Conservation (phyloP, 1,284 basidiomycete species). For the Singerocomus inundabilis region DNA sequence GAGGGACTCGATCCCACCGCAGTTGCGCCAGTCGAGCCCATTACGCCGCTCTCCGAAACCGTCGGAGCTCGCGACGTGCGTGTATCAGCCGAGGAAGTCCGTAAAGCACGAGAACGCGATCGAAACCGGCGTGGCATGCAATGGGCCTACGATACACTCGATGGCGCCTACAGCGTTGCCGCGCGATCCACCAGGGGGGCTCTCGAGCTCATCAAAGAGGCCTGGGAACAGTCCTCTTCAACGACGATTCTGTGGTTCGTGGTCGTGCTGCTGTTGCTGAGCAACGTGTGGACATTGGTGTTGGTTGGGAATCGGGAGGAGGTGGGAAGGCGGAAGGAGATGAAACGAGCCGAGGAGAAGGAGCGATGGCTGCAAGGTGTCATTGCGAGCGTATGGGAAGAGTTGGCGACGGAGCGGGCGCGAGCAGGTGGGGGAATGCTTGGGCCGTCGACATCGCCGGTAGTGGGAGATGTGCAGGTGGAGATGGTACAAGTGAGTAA, state of each 20-base stretch:
- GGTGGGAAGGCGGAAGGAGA: slow-evolving; percentile 52
- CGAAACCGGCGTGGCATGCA: slow-evolving; percentile 72
- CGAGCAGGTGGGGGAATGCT: slow-evolving; percentile 11
- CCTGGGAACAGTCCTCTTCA: slow-evolving; percentile 68
- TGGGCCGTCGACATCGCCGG: slow-evolving; percentile 18
- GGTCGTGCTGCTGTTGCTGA: slow-evolving; percentile 69
- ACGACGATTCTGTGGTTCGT: slow-evolving; percentile 71
- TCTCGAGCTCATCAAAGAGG: slow-evolving; percentile 70
- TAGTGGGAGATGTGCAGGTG: slow-evolving; percentile 38
- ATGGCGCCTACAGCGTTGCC: slow-evolving; percentile 69
- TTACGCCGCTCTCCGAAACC: slow-evolving; percentile 21
- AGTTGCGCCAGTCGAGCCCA: slow-evolving; percentile 38
- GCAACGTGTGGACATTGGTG: slow-evolving; percentile 73
- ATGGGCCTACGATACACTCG: slow-evolving; percentile 83
- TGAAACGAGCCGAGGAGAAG: slow-evolving; percentile 58
- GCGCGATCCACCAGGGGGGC: slow-evolving; percentile 65
- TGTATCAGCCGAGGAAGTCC: slow-evolving; percentile 23
- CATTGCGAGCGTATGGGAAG: slow-evolving; percentile 67
- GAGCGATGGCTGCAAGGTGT: slow-evolving; percentile 73
- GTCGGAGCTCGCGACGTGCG: slow-evolving; percentile 7
- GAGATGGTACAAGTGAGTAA: slow-evolving; percentile 52
- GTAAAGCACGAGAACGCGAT: slow-evolving; percentile 61
- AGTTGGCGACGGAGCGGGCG: slow-evolving; percentile 47
- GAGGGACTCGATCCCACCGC: slow-evolving; percentile 66
- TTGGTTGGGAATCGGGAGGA: slow-evolving; percentile 57